Conservation (phyloP, 2,329 filamentous ascomycete species). For the Huntiella abstrusa region DNA sequence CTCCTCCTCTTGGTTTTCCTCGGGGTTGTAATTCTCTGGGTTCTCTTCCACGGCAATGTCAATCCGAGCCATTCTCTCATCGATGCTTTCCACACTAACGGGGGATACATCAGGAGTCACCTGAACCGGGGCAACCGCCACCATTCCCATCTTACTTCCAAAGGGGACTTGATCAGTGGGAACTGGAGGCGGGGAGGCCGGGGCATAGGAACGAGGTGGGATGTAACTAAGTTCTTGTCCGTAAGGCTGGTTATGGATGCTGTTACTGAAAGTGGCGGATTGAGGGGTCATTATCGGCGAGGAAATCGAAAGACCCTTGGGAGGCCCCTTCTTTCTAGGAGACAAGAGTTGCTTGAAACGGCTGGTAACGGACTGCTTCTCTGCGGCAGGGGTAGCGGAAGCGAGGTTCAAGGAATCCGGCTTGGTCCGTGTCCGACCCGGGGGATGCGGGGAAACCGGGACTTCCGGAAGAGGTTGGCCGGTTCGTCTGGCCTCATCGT, state of each 20-base stretch:
- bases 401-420: constrained; percentile 31
- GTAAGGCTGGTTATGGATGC: constrained; percentile 22
- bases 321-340: constrained; percentile 28
- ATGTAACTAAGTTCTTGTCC: constrained; percentile 39
- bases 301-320: constrained; percentile 37
- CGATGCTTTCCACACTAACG: constrained; percentile 23
- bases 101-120: constrained; percentile 29
- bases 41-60: neutral
- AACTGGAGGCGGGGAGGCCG: constrained; percentile 32
- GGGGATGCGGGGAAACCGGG: neutral
- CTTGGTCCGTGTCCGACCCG: constrained; percentile 30
- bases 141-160: neutral
- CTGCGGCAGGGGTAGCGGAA: constrained; percentile 19
- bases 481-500: constrained; percentile 50
- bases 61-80: constrained; percentile 25
- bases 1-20: neutral
- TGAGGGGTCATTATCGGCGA: constrained; percentile 47
- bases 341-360: constrained; percentile 43
- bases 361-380: constrained; percentile 35
- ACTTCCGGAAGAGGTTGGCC: constrained; percentile 21
- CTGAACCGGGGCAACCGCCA: neutral
- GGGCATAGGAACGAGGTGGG: constrained; percentile 38
- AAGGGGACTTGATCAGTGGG: constrained; percentile 19
- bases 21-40: neutral
- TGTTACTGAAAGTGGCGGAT: constrained; percentile 30